A percentile compares a stretch with the other conserved stretches of the same genome.
Evolutionary conservation across 805 yeast genomes (phyloP).

Genomic region (Barnettozyma salicaria): DNA sequence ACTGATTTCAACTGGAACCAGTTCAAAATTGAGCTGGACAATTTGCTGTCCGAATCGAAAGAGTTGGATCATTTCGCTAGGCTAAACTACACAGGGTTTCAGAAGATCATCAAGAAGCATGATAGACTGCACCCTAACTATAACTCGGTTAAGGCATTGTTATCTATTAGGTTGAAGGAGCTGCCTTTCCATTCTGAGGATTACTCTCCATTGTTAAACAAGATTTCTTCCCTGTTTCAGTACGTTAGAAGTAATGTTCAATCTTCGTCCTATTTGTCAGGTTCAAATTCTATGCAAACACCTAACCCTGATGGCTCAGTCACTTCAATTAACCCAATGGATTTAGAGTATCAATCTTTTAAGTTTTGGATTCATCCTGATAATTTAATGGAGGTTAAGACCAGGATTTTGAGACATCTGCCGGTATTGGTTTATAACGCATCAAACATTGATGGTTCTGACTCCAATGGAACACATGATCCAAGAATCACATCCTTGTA

Average conservation of each 20-base stretch:
- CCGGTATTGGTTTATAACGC: slow-evolving; percentile 77
- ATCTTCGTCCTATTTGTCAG: slow-evolving; percentile 24
- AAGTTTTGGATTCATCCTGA: slow-evolving; percentile 98
- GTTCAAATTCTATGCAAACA: slow-evolving; percentile 22
- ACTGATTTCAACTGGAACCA: slow-evolving; percentile 46
- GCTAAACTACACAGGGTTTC: slow-evolving; percentile 89
- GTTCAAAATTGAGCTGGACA: slow-evolving; percentile 69
- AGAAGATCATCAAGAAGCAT: slow-evolving; percentile 92
- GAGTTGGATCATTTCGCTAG: slow-evolving; percentile 88
- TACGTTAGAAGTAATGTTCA: slow-evolving; percentile 69
- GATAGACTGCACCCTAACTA: slow-evolving; percentile 84
- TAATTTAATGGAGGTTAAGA: slow-evolving; percentile 92
- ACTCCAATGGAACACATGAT: slow-evolving; percentile 42
- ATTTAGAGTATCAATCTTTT: slow-evolving; percentile 49
- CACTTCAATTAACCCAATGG: slow-evolving; percentile 15
- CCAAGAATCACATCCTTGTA: slow-evolving; percentile 83
- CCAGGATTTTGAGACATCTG: slow-evolving; percentile 86
- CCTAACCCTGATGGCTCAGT: slow-evolving; percentile 26
- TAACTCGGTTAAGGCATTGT: slow-evolving; percentile 77
- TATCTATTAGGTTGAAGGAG: slow-evolving; percentile 80
- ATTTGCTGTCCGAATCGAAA: slow-evolving; percentile 65
- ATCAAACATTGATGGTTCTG: slow-evolving; percentile 35
- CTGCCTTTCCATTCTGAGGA: slow-evolving; percentile 94
- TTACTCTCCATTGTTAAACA: slow-evolving; percentile 83
- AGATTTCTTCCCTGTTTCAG: slow-evolving; percentile 74